Evolutionary conservation across 2,329 filamentous ascomycete species (phyloP).

Genomic region (Arthrobotrys musiformis): DNA sequence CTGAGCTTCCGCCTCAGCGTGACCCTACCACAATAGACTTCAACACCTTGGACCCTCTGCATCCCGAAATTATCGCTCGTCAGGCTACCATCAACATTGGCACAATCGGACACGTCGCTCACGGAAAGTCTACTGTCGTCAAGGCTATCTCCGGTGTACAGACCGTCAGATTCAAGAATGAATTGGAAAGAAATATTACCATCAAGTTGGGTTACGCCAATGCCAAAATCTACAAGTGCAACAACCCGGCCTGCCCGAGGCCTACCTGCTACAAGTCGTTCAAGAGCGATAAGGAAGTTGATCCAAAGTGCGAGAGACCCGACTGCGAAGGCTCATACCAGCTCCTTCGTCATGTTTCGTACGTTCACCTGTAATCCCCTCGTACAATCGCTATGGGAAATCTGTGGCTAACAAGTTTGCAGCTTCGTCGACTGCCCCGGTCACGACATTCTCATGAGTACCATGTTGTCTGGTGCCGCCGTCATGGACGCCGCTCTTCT

Average conservation of each 20-base stretch:
- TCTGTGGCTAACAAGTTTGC: slow-evolving; percentile 8
- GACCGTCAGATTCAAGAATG: slow-evolving; percentile 99
- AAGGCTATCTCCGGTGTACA: slow-evolving; percentile 99
- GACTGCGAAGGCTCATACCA: slow-evolving; percentile 89
- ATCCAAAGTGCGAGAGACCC: slow-evolving; percentile 93
- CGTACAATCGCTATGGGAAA: neutral
- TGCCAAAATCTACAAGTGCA: slow-evolving; percentile 99
- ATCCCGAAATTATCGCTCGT: slow-evolving; percentile 94
- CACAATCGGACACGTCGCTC: slow-evolving; percentile 97
- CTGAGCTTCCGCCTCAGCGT: slow-evolving; percentile 85
- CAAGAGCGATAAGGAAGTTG: slow-evolving; percentile 99
- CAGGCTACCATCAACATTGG: slow-evolving; percentile 99
- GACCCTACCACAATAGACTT: slow-evolving; percentile 90
- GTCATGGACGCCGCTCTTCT: slow-evolving; percentile 99
- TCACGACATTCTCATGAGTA: slow-evolving; percentile 99
- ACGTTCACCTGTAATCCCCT: slow-evolving; percentile 64
- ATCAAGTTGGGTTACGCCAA: slow-evolving; percentile 99
- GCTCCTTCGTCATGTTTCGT: slow-evolving; percentile 91
- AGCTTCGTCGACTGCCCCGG: slow-evolving; percentile 98
- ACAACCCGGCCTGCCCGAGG: slow-evolving; percentile 87
- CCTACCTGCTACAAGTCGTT: slow-evolving; percentile 96
- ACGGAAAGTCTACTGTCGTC: slow-evolving; percentile 98
- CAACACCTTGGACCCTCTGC: slow-evolving; percentile 80
- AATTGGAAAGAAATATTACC: slow-evolving; percentile 98
- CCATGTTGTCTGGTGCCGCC: slow-evolving; percentile 98